Evolutionary conservation across 2,329 filamentous ascomycete species (phyloP), one percentile per base, ranked within the genome.

Genomic region (Aureobasidium subglaciale): DNA sequence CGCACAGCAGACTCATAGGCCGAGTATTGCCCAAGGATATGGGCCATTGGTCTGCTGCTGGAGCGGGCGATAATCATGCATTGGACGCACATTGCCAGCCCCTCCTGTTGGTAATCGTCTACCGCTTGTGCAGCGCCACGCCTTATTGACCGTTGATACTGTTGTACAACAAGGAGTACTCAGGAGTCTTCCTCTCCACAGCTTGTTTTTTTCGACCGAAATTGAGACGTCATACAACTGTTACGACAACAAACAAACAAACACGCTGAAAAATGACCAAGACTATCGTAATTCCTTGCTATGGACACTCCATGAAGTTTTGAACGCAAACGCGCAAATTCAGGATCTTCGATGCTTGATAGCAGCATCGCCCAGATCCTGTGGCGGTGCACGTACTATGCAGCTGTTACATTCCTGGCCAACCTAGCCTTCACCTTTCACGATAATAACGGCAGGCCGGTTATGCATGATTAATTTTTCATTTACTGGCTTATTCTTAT

Each of bases 101-200:
- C 32, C 46, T 50, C 32, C 32, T 50, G 46, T 50, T 50, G 34
- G 46, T 38, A 38, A 50, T 50, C 46, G 48, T 41, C 25, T 16
- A 52, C 35, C 48, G 48, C 48, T 41, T 52, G 48, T n/a, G 48
- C 48, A 50, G 48, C 35, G 35, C 48, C 34, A 41, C 48, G 35
- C n/a, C 25, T 50, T 50, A 50, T 50, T 38, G 46, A 50, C 46
- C 34, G 46, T 50, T 50, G 46, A 20, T 38, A 38, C 46, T 37
- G 46, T 50, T 38, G 46, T 50, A 32, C 32, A 37, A 38, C 46
- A 37, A 30, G 46, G 46, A 37, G 46, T 27, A 50, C 22, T 35
- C 18, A 50, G 34, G 34, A 35, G 48, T 24, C 48, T 34, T 20
- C 18, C 34, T 37, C 45, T 34, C 46, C 46, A 38, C 46, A 37